These are phyloP conservation scores for Tothia fuscella DNA, from an alignment of 2,329 filamentous ascomycete genomes.

Conservation along the genomic window DNA sequence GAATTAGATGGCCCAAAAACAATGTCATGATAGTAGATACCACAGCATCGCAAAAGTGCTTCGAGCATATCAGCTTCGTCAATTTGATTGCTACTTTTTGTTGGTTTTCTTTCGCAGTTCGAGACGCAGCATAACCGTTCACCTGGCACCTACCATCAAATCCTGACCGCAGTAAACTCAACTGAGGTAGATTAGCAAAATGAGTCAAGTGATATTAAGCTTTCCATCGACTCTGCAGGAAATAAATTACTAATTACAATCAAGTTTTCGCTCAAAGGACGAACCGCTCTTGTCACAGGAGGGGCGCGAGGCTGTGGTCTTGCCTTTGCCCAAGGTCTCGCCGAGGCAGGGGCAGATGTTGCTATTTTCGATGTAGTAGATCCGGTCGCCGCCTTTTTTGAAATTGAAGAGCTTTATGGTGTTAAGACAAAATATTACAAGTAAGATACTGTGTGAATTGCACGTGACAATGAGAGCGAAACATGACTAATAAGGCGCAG, in stretches of 20 bases:
- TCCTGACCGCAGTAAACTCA: no score
- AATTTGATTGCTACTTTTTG: no score
- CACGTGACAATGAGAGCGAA: not conserved
- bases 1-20: no score
- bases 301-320: conserved; percentile 80
- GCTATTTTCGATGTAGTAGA: conserved; percentile 91
- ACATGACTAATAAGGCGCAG: conserved; percentile 13
- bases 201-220: no score
- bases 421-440: conserved; percentile 15
- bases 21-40: no score
- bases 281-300: conserved; percentile 76
- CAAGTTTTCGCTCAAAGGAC: conserved; percentile 74
- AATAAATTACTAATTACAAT: not conserved
- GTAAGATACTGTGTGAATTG: not conserved
- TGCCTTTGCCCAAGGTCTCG: conserved; percentile 85
- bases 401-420: conserved; percentile 6
- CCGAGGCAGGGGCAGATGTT: conserved; percentile 76
- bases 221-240: no score
- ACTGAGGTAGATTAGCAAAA: no score
- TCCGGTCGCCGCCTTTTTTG: conserved; percentile 31
- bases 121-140: no score
- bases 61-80: no score
- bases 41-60: no score
- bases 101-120: no score
- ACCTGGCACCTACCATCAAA: no score